phyloP scores from a whole-genome alignment of 2,329 filamentous ascomycete species.

The Lachnellula arida region DNA sequence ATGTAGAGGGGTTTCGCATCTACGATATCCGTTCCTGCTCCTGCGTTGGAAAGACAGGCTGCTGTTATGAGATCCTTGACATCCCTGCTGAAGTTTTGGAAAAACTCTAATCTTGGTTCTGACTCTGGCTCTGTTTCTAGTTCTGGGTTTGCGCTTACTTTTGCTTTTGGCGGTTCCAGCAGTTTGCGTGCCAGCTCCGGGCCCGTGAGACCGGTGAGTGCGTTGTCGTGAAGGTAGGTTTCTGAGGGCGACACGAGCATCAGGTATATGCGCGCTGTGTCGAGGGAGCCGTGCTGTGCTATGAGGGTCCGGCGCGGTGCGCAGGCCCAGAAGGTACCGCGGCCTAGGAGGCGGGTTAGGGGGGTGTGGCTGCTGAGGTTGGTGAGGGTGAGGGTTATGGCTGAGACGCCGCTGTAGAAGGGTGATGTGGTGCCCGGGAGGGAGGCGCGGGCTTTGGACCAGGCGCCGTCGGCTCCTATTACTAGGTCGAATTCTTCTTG shows the following conservation, averaged over 20 bases:
- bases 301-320: conserved; percentile 8
- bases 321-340: not conserved
- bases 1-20: conserved; percentile 21
- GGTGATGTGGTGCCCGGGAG: conserved; percentile 29
- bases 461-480: conserved; percentile 42
- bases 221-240: conserved; percentile 7
- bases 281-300: conserved; percentile 23
- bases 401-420: conserved; percentile 35
- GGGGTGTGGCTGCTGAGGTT: conserved; percentile 21
- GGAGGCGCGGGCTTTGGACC: conserved; percentile 34
- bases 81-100: not conserved
- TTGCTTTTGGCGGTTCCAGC: not conserved
- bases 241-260: conserved; percentile 27
- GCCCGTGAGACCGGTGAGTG: not conserved
- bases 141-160: not conserved
- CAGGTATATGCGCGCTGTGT: conserved; percentile 25
- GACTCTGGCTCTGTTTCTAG: not conserved
- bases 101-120: not conserved
- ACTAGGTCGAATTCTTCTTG: conserved; percentile 32
- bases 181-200: not conserved
- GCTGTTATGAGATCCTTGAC: not conserved
- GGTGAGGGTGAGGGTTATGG: conserved; percentile 29
- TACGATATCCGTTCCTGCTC: conserved; percentile 22
- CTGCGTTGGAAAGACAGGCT: conserved; percentile 19
- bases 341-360: conserved; percentile 4